These are phyloP conservation scores for Chytriomyces hyalinus DNA, from an alignment of 192 early-diverging fungal species.

Conservation along the genomic window DNA sequence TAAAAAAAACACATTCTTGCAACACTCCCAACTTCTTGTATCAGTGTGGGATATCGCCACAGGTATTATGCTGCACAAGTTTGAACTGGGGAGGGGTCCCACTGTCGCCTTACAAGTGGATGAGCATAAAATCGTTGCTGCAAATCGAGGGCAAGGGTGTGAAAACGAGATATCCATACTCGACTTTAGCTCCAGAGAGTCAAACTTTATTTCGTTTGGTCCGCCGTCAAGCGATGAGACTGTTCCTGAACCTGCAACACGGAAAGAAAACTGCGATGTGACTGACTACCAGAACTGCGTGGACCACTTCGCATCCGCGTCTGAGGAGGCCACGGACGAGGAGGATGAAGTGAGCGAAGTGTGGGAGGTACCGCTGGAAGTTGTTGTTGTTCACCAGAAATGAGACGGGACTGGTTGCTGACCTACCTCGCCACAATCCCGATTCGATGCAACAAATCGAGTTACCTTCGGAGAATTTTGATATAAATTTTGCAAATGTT, in stretches of 20 bases:
- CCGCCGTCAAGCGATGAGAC: background rate
- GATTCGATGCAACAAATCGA: too few species aligned
- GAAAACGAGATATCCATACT: constrained; percentile 42
- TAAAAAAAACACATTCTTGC: background rate
- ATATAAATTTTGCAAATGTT: background rate
- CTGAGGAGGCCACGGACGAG: background rate
- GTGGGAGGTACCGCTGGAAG: background rate
- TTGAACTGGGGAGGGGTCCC: constrained; percentile 41
- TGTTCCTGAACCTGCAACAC: background rate
- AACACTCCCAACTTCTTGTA: background rate
- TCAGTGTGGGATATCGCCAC: constrained; percentile 37
- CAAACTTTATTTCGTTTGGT: background rate
- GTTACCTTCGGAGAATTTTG: background rate
- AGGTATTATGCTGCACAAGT: constrained; percentile 30
- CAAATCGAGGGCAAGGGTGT: constrained; percentile 43
- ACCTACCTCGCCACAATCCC: too few species aligned
- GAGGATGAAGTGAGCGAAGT: background rate
- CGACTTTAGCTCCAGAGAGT: constrained; percentile 42
- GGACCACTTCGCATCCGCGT: background rate
- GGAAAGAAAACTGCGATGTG: background rate
- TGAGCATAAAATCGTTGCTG: constrained; percentile 32
- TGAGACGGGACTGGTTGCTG: background rate
- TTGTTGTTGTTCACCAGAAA: background rate
- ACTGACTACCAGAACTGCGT: background rate
- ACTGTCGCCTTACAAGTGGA: constrained; percentile 42